A percentile compares a stretch with the other conserved stretches of the same genome.
Conservation (phyloP, 345 rosid genomes). For the Erysimum cheiranthoides region DNA sequence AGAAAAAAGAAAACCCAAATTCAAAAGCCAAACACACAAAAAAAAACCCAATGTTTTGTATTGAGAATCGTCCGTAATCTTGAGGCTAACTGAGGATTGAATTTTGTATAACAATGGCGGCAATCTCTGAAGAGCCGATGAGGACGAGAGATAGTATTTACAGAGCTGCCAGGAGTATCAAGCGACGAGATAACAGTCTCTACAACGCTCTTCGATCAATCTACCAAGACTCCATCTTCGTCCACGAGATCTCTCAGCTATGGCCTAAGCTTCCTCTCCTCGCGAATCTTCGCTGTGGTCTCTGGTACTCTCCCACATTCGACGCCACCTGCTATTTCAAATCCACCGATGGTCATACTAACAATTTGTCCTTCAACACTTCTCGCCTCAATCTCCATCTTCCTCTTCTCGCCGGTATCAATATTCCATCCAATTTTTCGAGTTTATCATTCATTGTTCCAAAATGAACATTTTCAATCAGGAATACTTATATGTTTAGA, state of each 20-base stretch:
- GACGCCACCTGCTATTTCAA: constrained; percentile 87
- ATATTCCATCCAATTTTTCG: neutral
- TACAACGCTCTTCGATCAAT: constrained; percentile 84
- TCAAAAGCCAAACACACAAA: neutral
- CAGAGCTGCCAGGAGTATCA: constrained; percentile 79
- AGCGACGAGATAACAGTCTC: constrained; percentile 69
- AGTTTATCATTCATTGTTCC: neutral
- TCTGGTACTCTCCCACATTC: constrained; percentile 81
- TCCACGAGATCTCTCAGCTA: constrained; percentile 78
- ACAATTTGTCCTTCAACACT: constrained; percentile 83
- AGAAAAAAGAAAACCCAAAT: too few relatives aligned
- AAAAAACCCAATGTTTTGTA: neutral
- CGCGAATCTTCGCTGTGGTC: constrained; percentile 95
- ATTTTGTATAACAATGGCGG: neutral
- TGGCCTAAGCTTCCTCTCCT: constrained; percentile 89
- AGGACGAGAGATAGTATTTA: constrained; percentile 68
- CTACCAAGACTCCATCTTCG: constrained; percentile 82
- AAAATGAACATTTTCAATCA: neutral
- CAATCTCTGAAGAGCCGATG: constrained; percentile 9
- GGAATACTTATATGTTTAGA: too few relatives aligned
- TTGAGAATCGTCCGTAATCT: neutral
- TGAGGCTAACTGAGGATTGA: neutral
- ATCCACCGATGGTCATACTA: constrained; percentile 96
- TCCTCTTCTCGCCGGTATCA: constrained; percentile 69
- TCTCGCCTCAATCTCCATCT: constrained; percentile 91